Evolutionary conservation across 2,329 filamentous ascomycete genomes (phyloP), one percentile per base, ranked within the genome.

Genomic region (Colletotrichum euphorbiae): DNA sequence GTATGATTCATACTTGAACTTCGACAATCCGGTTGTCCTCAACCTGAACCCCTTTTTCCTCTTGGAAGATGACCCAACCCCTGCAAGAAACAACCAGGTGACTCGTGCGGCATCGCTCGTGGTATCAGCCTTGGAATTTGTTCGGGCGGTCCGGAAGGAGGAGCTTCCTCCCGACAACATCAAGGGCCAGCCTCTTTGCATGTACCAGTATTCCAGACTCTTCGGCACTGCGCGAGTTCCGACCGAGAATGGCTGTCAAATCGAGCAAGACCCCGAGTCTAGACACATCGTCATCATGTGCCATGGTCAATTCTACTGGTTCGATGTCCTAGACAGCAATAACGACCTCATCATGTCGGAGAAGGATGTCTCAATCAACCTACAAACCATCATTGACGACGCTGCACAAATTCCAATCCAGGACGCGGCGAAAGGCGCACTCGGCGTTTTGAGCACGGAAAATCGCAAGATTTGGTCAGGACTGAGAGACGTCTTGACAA

Each of bases 1-100:
- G 96, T 98, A 98, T 77, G 96, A 99, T 78, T 98, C 96, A 33
- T 99, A 98, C 77, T 85, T 99, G 71, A 98, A 98, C 81, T 99
- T 91, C 77, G 96, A 98, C 77, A 98, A 98, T 75, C 94, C 96
- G 0, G 96, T 99, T 45, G 96, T 99, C 45, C 87, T 99, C 72
- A 98, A 99, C 80, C 83, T 99, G 71, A 99, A 99, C 76, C 96
- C 96, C 0, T 99, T 99, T 82, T 99, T 99, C 82, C 84, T 99
- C 64, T 85, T 99, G 59, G 96, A 98, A 80, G 96, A 99, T 83
- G 96, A 99, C 75, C 96, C 96, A 0, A 99, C 96, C 1, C 96
- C 96, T 3, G 94, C 95, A 51, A 89, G 96, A 71, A 98, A 98
- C 81, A 96, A 98, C 77, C 96, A 99, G 79, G 93, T 98, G 72